phyloP scores from a whole-genome alignment of 148 eudicot genomes.

The Chenopodium formosanum region DNA sequence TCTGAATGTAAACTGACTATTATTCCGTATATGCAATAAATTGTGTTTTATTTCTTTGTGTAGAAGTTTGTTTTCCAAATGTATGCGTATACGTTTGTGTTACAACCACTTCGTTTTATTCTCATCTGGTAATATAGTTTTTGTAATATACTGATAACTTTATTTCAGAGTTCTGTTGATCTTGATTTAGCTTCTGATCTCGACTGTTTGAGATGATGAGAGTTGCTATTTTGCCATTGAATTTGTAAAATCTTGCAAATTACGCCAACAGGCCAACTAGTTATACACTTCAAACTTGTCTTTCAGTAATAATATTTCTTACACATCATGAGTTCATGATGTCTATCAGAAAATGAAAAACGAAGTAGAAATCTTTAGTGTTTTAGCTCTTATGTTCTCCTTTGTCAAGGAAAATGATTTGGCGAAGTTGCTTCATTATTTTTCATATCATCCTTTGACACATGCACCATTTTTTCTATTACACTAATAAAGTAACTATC shows the following conservation, averaged over 20 bases:
- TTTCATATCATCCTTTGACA: no score
- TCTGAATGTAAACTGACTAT: neutral
- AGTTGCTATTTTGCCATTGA: neutral
- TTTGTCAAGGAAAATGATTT: no score
- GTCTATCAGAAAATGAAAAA: no score
- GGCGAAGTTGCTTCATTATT: neutral
- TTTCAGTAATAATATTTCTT: neutral
- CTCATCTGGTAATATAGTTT: neutral
- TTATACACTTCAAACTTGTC: neutral
- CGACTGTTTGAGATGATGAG: neutral
- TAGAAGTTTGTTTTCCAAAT: neutral
- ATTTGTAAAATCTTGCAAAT: neutral
- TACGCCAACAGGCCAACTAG: neutral
- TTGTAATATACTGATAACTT: no score
- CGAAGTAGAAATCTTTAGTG: neutral
- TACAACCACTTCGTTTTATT: no score
- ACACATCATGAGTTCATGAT: no score
- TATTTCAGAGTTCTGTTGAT: neutral
- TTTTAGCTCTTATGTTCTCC: neutral
- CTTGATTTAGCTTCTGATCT: neutral
- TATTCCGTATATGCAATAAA: neutral
- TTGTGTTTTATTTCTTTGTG: neutral
- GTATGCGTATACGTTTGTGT: neutral
- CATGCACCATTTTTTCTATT: no score
- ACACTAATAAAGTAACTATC: no score